Evolutionary conservation across 2,329 filamentous ascomycete genomes (phyloP), one percentile per base, ranked within the genome.

Genomic region (Talaromyces sp.): DNA sequence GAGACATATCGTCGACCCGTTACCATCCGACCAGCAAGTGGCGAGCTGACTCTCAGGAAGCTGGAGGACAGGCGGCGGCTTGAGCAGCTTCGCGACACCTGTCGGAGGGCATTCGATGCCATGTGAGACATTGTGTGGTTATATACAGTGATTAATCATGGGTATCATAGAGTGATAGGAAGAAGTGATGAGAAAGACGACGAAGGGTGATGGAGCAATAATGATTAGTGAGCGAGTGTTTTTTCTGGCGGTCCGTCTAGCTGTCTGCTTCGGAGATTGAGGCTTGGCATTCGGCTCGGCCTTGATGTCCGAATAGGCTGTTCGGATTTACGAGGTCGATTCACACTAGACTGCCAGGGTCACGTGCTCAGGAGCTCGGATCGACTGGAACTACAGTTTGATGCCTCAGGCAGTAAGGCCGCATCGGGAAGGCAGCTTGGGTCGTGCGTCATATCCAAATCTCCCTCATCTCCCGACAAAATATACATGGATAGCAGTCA

Each of bases 1-100:
- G 92, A 90, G 68, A 97, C 93, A 84, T 97, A 97, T 72, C 82
- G 85, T 75, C 92, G 86, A 72, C 82, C 80, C 60, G 78, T 56
- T 57, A 70, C 67, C 68, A 69, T 68, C 69, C 74, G 74, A 68
- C 75, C 71, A 75, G 78, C 73, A 70, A 77, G 79, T 76, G 67
- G 79, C 67, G 71, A 68, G 61, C 78, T 70, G 66, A 76, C 72
- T 70, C 77, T 76, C 65, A 80, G 73, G 63, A 81, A 77, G 60
- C 69, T 66, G 62, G 69, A 75, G 13, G 82, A 78, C 19, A 78
- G 77, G 49, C 83, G 81, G 68, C 85, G 81, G 68, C 85, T 81
- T 67, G 82, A 79, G 39, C 56, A 59, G 70, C 83, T 86, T 70
- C 84, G 81, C 65, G 91, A 87, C 71, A 89, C 90, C 84, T 93